phyloP scores from a whole-genome alignment of 1,284 basidiomycete genomes.

The Puccinia horiana region DNA sequence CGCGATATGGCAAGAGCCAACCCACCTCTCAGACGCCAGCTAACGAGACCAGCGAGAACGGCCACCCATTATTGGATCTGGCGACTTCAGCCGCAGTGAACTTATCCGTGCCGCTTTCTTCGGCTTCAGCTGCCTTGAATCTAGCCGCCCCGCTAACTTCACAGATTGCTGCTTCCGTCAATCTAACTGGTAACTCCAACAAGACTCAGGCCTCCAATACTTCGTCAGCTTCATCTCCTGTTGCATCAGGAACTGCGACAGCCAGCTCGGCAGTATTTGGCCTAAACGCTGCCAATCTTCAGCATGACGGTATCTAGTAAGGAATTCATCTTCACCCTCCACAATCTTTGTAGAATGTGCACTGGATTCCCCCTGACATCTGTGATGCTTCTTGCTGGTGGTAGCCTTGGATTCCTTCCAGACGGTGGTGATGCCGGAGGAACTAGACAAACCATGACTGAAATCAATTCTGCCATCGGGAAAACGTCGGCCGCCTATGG shows the following conservation, averaged over 20 bases:
- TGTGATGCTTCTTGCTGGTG: not conserved
- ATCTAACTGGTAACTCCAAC: not conserved
- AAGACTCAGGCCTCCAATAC: not conserved
- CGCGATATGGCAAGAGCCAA: not conserved
- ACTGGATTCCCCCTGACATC: not conserved
- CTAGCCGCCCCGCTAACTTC: not conserved
- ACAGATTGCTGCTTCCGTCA: not conserved
- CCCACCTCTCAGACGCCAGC: not conserved
- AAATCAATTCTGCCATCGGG: slow-evolving; percentile 54
- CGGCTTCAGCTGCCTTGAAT: not conserved
- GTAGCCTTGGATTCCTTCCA: slow-evolving; percentile 40
- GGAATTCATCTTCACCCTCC: too few relatives aligned
- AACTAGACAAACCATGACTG: slow-evolving; percentile 54
- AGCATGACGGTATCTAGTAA: slow-evolving; percentile 6
- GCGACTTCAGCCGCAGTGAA: not conserved
- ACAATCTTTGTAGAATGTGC: not conserved
- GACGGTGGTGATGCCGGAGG: slow-evolving; percentile 52
- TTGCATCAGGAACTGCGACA: not conserved
- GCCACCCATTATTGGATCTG: not conserved
- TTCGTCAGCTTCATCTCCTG: not conserved
- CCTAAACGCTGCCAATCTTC: not conserved
- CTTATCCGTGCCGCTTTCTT: not conserved
- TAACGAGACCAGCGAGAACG: not conserved
- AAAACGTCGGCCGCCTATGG: slow-evolving; percentile 53
- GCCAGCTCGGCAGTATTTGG: not conserved